Base-by-base conservation (phyloP, 257 asterid species). In the Capsicum pubescens region DNA sequence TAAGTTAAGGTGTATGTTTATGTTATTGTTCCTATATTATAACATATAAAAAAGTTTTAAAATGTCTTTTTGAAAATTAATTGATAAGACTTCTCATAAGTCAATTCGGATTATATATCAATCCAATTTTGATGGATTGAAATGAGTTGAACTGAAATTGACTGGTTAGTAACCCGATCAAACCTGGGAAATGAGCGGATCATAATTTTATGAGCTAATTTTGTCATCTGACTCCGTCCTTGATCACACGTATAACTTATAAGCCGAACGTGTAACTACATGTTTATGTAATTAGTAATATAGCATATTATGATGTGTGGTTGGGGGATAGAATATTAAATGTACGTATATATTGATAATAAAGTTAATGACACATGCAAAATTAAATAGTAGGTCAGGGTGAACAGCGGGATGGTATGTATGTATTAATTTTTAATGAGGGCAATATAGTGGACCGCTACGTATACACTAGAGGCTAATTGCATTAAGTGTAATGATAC, bases 321-420 rank as follows among this genome's bases (percentile, higher is more conserved):
- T 68, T 68, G 76, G 76, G 13, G 21, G 76, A 36, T 68, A 36
- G 52, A 36, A 36, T 61, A 61, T 44, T 55, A 55, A 55, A 55
- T 55, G 59, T 21, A 63, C 12, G 44, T 35, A 67, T 35, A 67
- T 13, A 36, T 67, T 67, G 74, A 9, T 36, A 36, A 68, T 36
- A 68, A 68, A 36, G 26, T 68, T 68, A 68, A 68, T 68, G 54
- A 8, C 76, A 36, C 52, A 36, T 68, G 76, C 52, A 68, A 67
- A 67, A 68, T 68, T 36, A 36, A 36, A 15, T 68, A 67, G 7
- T 14, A 36, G 76, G 52, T 68, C 76, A 36, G 26, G 5, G 76
- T 68, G n/a, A 3, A 68, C 26, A 36, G 52, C 15, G 52, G 76
- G 76, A 39, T 68, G 76, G 52, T 67, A 42, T 14, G 52, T 67